Conservation (phyloP, 2,329 filamentous ascomycete genomes). For the Esteya vermicola region DNA sequence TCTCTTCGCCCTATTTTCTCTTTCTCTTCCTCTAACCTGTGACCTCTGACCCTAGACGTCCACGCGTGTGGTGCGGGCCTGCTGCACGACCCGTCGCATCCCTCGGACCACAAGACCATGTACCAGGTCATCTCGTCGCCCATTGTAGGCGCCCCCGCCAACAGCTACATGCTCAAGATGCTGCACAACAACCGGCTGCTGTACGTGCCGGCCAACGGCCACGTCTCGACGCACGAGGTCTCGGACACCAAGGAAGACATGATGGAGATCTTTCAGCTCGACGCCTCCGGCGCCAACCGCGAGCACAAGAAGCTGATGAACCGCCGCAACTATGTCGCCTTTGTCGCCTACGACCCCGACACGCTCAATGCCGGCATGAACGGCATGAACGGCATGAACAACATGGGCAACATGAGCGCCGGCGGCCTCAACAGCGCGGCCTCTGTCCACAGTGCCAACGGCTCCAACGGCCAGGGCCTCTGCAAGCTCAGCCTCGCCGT, state of each 20-base stretch:
- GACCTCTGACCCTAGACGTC: slow-evolving; percentile 41
- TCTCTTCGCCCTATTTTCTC: no score
- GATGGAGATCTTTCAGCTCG: slow-evolving; percentile 98
- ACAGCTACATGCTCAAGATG: slow-evolving; percentile 77
- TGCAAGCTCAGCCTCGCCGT: slow-evolving; percentile 73
- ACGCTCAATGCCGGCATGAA: slow-evolving; percentile 31
- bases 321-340: slow-evolving; percentile 78
- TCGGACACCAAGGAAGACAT: slow-evolving; percentile 98
- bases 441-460: no score
- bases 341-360: slow-evolving; percentile 90
- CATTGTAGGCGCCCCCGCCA: slow-evolving; percentile 78
- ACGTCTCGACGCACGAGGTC: slow-evolving; percentile 56
- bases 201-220: slow-evolving; percentile 81
- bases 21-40: background rate
- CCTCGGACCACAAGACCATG: slow-evolving; percentile 96
- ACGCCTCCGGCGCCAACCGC: slow-evolving; percentile 68
- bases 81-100: slow-evolving; percentile 84
- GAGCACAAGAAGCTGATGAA: slow-evolving; percentile 91
- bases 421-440: no score
- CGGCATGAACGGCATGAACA: no score
- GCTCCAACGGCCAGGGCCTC: slow-evolving; percentile 26
- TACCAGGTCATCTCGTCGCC: slow-evolving; percentile 86
- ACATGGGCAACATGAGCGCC: no score
- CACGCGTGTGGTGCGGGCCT: slow-evolving; percentile 85
- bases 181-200: slow-evolving; percentile 91